phyloP scores from a whole-genome alignment of 108 stramenopile species.

The Mediolabrus comicus region DNA sequence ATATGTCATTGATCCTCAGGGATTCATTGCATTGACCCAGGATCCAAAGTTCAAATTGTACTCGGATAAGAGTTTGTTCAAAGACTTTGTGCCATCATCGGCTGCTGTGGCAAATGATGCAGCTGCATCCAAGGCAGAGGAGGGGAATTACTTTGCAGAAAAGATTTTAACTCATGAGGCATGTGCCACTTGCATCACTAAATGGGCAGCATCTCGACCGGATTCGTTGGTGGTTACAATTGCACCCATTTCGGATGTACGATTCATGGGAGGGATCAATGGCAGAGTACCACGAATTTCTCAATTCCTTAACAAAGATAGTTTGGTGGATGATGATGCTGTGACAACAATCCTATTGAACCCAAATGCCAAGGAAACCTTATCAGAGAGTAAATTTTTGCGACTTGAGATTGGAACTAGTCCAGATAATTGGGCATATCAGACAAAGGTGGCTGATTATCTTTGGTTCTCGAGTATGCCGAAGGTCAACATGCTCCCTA shows the following conservation, averaged over 20 bases:
- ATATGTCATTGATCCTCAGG: conserved; percentile 75
- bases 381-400: conserved; percentile 62
- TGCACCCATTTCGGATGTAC: conserved; percentile 65
- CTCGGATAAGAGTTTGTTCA: conserved; percentile 75
- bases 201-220: conserved; percentile 55
- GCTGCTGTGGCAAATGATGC: conserved; percentile 1
- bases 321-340: conserved; percentile 59
- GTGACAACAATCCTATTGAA: conserved; percentile 85
- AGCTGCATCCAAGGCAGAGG: conserved; percentile 30
- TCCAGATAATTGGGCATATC: conserved; percentile 68
- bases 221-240: conserved; percentile 61
- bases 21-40: conserved; percentile 72
- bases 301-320: conserved; percentile 29
- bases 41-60: conserved; percentile 79
- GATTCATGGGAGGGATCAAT: conserved; percentile 74
- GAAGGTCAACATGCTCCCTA: conserved; percentile 82
- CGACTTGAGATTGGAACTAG: conserved; percentile 82
- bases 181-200: conserved; percentile 59
- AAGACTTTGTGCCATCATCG: conserved; percentile 54
- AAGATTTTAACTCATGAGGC: conserved; percentile 80
- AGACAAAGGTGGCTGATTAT: conserved; percentile 83
- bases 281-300: conserved; percentile 76
- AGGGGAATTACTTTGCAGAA: conserved; percentile 72
- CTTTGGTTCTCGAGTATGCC: conserved; percentile 82
- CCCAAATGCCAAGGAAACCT: conserved; percentile 75